Conservation (phyloP, 371 early-diverging fungal species). For the Actinomucor elegans region DNA sequence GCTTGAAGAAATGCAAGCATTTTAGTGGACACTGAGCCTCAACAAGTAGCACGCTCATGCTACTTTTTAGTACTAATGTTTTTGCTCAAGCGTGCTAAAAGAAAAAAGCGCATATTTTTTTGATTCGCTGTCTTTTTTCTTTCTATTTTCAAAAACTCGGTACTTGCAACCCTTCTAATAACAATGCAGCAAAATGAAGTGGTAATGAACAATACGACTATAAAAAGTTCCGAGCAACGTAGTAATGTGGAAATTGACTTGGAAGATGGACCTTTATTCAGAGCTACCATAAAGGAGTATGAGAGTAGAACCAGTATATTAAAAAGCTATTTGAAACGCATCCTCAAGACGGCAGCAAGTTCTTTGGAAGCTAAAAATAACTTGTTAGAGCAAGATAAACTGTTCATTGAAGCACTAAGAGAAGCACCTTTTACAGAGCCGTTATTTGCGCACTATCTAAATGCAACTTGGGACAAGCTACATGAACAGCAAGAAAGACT, state of each 20-base stretch:
- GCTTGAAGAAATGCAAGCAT: too few species aligned
- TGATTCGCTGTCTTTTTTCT: too few species aligned
- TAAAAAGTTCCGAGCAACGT: slow-evolving; percentile 5
- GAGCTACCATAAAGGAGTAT: slow-evolving; percentile 54
- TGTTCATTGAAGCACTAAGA: slow-evolving; percentile 41
- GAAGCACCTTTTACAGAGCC: slow-evolving; percentile 46
- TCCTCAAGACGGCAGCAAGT: slow-evolving; percentile 47
- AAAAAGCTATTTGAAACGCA: slow-evolving; percentile 52
- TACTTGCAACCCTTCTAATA: too few species aligned
- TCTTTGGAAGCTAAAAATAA: slow-evolving; percentile 43
- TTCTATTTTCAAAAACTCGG: too few species aligned
- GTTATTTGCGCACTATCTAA: slow-evolving; percentile 39
- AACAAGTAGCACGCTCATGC: too few species aligned
- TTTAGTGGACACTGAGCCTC: too few species aligned
- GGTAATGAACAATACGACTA: too few species aligned
- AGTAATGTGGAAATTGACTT: slow-evolving; percentile 32
- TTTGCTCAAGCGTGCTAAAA: too few species aligned
- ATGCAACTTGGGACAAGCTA: slow-evolving; percentile 29
- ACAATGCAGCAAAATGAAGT: too few species aligned
- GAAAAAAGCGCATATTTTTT: too few species aligned
- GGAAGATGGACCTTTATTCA: slow-evolving; percentile 65
- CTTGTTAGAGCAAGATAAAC: slow-evolving; percentile 39
- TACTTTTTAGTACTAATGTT: too few species aligned
- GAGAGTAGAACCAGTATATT: slow-evolving; percentile 53
- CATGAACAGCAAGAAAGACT: slow-evolving; percentile 20